These are phyloP conservation scores for Oidium heveae DNA, from an alignment of 2,329 filamentous ascomycete genomes.

Conservation along the genomic window DNA sequence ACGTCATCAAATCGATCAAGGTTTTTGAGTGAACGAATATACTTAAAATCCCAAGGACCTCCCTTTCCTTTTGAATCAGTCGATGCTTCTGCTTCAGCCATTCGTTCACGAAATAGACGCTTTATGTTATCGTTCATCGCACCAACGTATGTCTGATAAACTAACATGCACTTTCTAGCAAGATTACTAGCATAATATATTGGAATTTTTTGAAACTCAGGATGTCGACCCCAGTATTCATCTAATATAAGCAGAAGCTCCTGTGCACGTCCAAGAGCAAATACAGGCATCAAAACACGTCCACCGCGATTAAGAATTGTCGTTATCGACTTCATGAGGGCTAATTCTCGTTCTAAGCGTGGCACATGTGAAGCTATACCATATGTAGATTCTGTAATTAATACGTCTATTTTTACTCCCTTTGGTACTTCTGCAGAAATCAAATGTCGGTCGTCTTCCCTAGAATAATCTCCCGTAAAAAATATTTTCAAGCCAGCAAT, in stretches of 20 bases:
- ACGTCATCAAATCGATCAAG: slow-evolving; percentile 91
- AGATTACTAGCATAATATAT: slow-evolving; percentile 97
- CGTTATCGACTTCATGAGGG: slow-evolving; percentile 88
- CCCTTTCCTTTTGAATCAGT: slow-evolving; percentile 52
- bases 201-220: slow-evolving; percentile 68
- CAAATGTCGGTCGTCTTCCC: slow-evolving; percentile 84
- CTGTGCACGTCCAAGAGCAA: slow-evolving; percentile 79
- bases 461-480: slow-evolving; percentile 92
- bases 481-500: slow-evolving; percentile 92
- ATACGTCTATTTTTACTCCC: slow-evolving; percentile 75
- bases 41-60: slow-evolving; percentile 91
- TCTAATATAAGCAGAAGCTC: slow-evolving; percentile 85
- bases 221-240: slow-evolving; percentile 84
- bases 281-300: slow-evolving; percentile 81
- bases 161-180: slow-evolving; percentile 89
- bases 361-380: slow-evolving; percentile 87
- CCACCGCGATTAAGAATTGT: slow-evolving; percentile 76
- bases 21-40: slow-evolving; percentile 73
- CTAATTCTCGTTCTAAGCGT: slow-evolving; percentile 69
- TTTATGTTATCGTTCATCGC: slow-evolving; percentile 99
- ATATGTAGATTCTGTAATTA: slow-evolving; percentile 95
- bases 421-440: slow-evolving; percentile 80
- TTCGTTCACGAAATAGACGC: slow-evolving; percentile 71
- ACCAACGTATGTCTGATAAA: slow-evolving; percentile 93
- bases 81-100: slow-evolving; percentile 67